A percentile compares a stretch with the other conserved stretches of the same genome.
These are phyloP conservation scores for Raphanus sativus DNA, from an alignment of 345 rosid species.

Conservation along the genomic window DNA sequence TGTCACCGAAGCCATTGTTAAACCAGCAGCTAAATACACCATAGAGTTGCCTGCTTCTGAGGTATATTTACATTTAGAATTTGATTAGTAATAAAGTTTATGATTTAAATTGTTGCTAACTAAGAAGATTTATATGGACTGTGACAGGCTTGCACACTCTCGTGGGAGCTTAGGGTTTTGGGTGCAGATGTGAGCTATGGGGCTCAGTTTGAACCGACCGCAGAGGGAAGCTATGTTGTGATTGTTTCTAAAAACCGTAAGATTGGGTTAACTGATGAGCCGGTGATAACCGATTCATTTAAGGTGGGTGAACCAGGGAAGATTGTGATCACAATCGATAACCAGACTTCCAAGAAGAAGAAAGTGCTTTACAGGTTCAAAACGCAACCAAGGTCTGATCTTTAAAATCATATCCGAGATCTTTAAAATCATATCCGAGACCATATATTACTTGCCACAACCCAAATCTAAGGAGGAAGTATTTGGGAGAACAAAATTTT, in stretches of 20 bases:
- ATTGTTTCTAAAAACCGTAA: constrained; percentile 73
- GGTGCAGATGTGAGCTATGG: constrained; percentile 82
- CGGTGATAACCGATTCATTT: constrained; percentile 59
- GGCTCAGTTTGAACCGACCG: constrained; percentile 71
- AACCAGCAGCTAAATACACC: constrained; percentile 62
- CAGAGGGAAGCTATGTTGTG: constrained; percentile 68
- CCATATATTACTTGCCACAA: background rate
- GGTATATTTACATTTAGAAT: constrained; percentile 41
- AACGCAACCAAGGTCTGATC: constrained; percentile 47
- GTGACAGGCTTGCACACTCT: constrained; percentile 50
- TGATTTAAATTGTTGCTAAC: background rate
- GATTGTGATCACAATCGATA: constrained; percentile 70
- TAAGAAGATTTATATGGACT: constrained; percentile 8
- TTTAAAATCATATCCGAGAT: constrained; percentile 2
- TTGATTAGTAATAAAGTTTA: background rate
- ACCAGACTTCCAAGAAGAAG: constrained; percentile 81
- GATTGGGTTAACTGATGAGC: constrained; percentile 53
- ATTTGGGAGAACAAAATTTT: constrained; percentile 9
- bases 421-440: no score
- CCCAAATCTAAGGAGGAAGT: constrained; percentile 4
- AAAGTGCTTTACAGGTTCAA: constrained; percentile 87
- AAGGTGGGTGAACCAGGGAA: constrained; percentile 71
- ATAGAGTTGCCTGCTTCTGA: constrained; percentile 67
- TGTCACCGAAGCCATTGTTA: constrained; percentile 55
- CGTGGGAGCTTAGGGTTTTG: constrained; percentile 79